A percentile compares a stretch with the other conserved stretches of the same genome.
These are phyloP conservation scores for Mychonastes homosphaera DNA, from an alignment of 139 green algal species.

Conservation along the genomic window DNA sequence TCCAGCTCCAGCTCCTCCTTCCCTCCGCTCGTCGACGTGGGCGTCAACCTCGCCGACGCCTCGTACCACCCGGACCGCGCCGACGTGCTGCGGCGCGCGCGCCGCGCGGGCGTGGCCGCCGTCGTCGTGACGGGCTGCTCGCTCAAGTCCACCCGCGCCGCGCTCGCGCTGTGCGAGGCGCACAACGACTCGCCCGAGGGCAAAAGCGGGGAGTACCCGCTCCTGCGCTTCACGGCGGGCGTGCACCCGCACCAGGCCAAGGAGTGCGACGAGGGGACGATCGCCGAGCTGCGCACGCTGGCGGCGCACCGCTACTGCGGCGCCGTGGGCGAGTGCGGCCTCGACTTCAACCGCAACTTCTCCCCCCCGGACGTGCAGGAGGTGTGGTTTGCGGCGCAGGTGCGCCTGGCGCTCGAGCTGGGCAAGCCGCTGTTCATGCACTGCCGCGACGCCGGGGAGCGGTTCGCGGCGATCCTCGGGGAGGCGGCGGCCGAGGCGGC, in stretches of 20 bases:
- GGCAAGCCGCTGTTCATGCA: slow-evolving; percentile 68
- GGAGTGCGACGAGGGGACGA: slow-evolving; percentile 34
- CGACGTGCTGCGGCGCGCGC: slow-evolving; percentile 39
- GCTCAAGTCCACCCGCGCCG: slow-evolving; percentile 21
- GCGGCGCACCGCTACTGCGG: slow-evolving; percentile 34
- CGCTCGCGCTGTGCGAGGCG: slow-evolving; percentile 21
- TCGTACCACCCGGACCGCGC: slow-evolving; percentile 50
- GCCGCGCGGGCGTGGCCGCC: slow-evolving; percentile 24
- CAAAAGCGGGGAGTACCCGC: no score
- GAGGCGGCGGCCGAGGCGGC: slow-evolving; percentile 19
- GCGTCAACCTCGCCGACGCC: slow-evolving; percentile 44
- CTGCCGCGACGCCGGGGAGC: slow-evolving; percentile 46
- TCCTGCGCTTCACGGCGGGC: slow-evolving; percentile 61
- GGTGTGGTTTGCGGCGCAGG: slow-evolving; percentile 48
- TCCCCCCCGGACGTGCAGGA: slow-evolving; percentile 53
- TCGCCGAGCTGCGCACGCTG: slow-evolving; percentile 32
- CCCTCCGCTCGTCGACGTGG: slow-evolving; percentile 58
- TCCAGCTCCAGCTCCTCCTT: no score
- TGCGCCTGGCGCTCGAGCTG: slow-evolving; percentile 46
- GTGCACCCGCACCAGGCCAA: slow-evolving; percentile 71
- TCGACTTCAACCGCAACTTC: slow-evolving; percentile 78
- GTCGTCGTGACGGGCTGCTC: slow-evolving; percentile 49
- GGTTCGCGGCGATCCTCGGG: slow-evolving; percentile 38
- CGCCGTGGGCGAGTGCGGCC: slow-evolving; percentile 55
- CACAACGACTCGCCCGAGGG: slow-evolving; percentile 4